A percentile compares a stretch with the other conserved stretches of the same genome.
These are phyloP conservation scores for Nicotiana tabacum DNA, from an alignment of 257 asterid genomes.

Conservation along the genomic window DNA sequence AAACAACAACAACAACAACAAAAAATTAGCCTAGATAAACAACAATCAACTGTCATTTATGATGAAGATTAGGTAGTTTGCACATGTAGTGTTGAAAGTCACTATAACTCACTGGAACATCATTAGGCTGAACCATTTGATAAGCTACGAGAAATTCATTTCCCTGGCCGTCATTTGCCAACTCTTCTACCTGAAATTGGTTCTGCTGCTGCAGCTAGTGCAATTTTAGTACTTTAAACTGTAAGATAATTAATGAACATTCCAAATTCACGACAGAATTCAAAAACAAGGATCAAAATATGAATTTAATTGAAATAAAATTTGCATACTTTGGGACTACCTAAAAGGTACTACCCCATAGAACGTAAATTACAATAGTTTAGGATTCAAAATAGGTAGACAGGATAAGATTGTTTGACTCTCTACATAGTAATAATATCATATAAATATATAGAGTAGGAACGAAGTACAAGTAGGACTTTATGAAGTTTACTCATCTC, in stretches of 20 bases:
- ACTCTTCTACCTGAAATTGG: neutral
- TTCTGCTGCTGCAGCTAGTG: neutral
- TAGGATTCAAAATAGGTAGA: neutral
- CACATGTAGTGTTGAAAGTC: neutral
- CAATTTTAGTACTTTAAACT: neutral
- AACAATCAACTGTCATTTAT: neutral
- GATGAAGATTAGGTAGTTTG: neutral
- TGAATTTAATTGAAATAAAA: neutral
- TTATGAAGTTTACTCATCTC: neutral
- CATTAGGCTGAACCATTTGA: slow-evolving; percentile 15
- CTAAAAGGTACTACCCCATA: neutral
- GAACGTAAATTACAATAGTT: neutral
- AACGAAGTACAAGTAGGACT: no score
- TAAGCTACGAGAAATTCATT: neutral
- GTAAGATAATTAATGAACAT: neutral
- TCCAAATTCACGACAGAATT: neutral
- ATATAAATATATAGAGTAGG: no score
- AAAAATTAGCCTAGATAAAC: neutral
- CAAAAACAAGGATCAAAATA: neutral
- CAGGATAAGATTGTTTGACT: neutral
- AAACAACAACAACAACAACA: neutral
- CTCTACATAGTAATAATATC: no score
- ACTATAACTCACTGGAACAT: slow-evolving; percentile 15
- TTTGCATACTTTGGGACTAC: neutral
- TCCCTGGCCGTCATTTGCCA: neutral